phyloP scores from a whole-genome alignment of 345 rosid species.

The Hibiscus trionum region DNA sequence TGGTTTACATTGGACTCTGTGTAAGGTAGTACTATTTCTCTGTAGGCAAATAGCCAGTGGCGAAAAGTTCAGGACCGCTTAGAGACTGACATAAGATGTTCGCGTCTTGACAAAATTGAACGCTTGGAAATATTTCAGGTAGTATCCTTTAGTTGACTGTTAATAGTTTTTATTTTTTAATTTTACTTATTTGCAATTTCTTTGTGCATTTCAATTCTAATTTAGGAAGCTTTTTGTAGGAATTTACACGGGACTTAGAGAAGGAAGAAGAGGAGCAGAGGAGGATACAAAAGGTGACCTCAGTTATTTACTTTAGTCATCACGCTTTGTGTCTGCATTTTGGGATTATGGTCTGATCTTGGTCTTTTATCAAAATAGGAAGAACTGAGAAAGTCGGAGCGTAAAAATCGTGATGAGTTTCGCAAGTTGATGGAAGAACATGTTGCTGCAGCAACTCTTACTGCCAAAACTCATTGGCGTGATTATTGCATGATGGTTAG shows the following conservation, averaged over 20 bases:
- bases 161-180: not conserved
- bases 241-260: slow-evolving; percentile 67
- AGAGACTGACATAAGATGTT: slow-evolving; percentile 90
- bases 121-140: slow-evolving; percentile 93
- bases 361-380: slow-evolving; percentile 47
- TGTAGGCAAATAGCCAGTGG: slow-evolving; percentile 90
- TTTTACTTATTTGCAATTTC: not conserved
- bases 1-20: not conserved
- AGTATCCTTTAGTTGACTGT: slow-evolving; percentile 1
- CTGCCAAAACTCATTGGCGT: slow-evolving; percentile 81
- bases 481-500: slow-evolving; percentile 71
- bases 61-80: slow-evolving; percentile 90
- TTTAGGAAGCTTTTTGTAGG: slow-evolving; percentile 42
- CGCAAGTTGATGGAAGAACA: slow-evolving; percentile 82
- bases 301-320: not conserved
- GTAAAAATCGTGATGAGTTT: slow-evolving; percentile 95
- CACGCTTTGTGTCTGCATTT: slow-evolving; percentile 3
- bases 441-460: slow-evolving; percentile 57
- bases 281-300: slow-evolving; percentile 77
- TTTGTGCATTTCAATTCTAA: slow-evolving; percentile 15
- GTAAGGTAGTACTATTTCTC: not conserved
- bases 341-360: slow-evolving; percentile 4
- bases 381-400: slow-evolving; percentile 76
- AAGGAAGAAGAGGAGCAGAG: slow-evolving; percentile 92
- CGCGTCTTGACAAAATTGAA: slow-evolving; percentile 78